Evolutionary conservation across 345 rosid genomes (phyloP), one percentile per base, ranked within the genome.

Genomic region (Eucalyptus regnans): DNA sequence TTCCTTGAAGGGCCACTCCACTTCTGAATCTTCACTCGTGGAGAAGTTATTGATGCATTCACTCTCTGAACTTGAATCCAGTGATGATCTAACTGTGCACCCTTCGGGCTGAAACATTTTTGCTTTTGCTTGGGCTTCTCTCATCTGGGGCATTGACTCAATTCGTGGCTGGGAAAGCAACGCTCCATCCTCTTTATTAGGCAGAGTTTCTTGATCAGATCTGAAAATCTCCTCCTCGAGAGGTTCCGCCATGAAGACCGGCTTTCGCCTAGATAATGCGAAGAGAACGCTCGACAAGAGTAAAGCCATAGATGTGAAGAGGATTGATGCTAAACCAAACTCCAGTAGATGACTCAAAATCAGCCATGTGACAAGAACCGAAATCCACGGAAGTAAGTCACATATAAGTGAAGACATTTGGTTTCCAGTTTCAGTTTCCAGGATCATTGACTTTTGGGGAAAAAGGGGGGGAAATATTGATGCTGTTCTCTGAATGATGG

Each of bases 1-100:
- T 27, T 92, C 94, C 71, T 76, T 90, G 56, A 87, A 91, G n/a
- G 62, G 88, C 92, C 91, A 90, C 31, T 93, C 95, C 58, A 88
- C 88, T 86, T 93, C 94, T 14, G 50, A 58, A 54, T 86, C 87
- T 79, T 89, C 89, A 68, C 43, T 23, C 22, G 84, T 54, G 48
- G 66, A 51, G 54, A 31, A 50, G 84, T 64, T 87, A 83, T 87
- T 44, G 90, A 76, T 85, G 88, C 89, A 52, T 20, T 87, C 71
- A 66, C 89, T 46, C 85, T 66, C 88, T 27, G 56, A 87, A 31
- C 48, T 43, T 33, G 54, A 66, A 49, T 87, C 85, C 84, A 64
- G 88, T 43, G 41, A 48, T 7, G 56, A 31, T 56, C 62, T 56
- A 11, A 46, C 56, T 27, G 66, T 22, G 44, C 64, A 50, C 88